Conservation (phyloP, 192 early-diverging fungal species). For the Mortierella hygrophila region DNA sequence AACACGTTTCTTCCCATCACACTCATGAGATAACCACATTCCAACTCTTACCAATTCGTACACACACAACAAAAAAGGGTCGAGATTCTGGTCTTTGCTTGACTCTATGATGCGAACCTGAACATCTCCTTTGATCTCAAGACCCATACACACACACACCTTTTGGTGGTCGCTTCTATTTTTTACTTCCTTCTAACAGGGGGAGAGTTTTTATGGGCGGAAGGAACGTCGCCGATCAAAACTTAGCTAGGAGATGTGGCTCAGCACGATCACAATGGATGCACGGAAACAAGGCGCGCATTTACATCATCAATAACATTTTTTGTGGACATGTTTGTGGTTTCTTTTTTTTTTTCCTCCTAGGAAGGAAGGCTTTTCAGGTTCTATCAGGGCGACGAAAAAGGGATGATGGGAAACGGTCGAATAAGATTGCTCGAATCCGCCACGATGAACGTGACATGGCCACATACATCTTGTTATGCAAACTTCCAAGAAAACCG, state of each 20-base stretch:
- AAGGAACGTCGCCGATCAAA: too few relatives aligned
- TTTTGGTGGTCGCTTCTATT: too few relatives aligned
- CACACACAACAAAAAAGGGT: background rate
- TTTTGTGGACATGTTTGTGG: too few relatives aligned
- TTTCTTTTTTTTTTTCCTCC: background rate
- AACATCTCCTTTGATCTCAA: too few relatives aligned
- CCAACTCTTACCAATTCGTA: background rate
- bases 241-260: too few relatives aligned
- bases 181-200: too few relatives aligned
- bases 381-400: background rate
- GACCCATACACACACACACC: too few relatives aligned
- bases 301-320: background rate
- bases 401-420: background rate
- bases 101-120: too few relatives aligned
- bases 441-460: background rate
- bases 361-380: too few relatives aligned
- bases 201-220: too few relatives aligned
- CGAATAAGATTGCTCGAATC: background rate
- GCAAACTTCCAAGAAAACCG: too few relatives aligned
- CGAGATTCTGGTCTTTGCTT: background rate
- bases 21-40: background rate
- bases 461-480: background rate
- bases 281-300: background rate
- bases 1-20: background rate
- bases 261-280: too few relatives aligned